Percentiles rank a stretch among this genome's conserved stretches.
phyloP scores from a whole-genome alignment of 2,329 filamentous ascomycete genomes.

The Colletotrichum abscissum region DNA sequence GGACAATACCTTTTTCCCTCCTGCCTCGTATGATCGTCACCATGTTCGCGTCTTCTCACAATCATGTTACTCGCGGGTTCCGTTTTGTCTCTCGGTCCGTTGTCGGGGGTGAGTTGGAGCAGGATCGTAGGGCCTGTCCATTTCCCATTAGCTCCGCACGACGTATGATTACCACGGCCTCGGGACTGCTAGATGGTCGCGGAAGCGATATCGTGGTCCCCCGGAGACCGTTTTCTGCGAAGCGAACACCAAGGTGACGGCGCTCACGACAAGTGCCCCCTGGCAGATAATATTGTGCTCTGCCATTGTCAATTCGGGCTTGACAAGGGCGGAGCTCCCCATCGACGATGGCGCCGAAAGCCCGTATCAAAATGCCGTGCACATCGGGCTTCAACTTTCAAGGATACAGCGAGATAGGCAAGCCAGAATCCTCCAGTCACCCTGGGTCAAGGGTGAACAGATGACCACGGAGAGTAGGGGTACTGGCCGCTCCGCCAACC shows the following conservation, averaged over 20 bases:
- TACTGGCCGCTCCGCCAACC: slow-evolving; percentile 4
- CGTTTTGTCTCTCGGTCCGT: background rate
- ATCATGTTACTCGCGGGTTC: background rate
- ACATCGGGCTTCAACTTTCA: background rate
- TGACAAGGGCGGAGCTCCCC: background rate
- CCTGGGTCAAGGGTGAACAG: slow-evolving; percentile 1
- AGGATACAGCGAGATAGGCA: background rate
- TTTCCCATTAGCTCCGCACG: slow-evolving; percentile 13
- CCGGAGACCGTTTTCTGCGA: slow-evolving; percentile 16
- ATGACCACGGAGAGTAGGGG: background rate
- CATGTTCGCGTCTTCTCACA: background rate
- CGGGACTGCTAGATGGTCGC: slow-evolving; percentile 14
- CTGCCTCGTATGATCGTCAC: slow-evolving; percentile 18
- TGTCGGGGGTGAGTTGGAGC: slow-evolving; percentile 7
- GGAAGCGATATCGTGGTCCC: slow-evolving; percentile 27
- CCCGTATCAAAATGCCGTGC: background rate
- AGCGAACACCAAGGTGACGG: slow-evolving; percentile 13
- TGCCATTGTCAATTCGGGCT: background rate
- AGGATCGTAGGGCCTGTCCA: background rate
- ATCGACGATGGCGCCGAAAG: background rate
- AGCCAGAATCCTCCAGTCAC: background rate
- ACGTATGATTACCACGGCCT: slow-evolving; percentile 26
- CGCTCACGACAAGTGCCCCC: background rate
- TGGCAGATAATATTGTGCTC: slow-evolving; percentile 10
- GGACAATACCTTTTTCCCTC: background rate